Evolutionary conservation across 2,329 filamentous ascomycete species (phyloP), one percentile per base, ranked within the genome.

Genomic region (Bipolaris victoriae): DNA sequence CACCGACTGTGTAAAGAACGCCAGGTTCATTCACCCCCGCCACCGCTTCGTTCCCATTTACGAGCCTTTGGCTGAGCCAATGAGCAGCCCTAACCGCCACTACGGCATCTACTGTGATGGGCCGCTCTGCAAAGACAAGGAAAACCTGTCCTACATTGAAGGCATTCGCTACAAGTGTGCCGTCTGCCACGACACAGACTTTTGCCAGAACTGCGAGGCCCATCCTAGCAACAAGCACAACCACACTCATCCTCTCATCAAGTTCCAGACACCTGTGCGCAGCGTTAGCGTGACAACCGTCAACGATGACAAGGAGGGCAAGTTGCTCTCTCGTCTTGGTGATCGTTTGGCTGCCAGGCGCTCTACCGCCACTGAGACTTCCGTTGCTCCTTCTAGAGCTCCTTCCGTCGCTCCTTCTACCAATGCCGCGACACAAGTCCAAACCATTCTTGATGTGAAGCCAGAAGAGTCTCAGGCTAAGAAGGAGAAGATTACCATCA

Each of bases 91-190:
- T 44, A 78, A 82, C 55, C 83, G 86, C 39, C 95, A 99, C 74
- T 82, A 84, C 62, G 94, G 93, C 56, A 94, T 98, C 73, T 96
- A 90, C 83, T 99, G 95, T 73, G 95, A 99, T 76, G 95, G 95
- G 1, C 93, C 93, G 22, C 84, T 97, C 41, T 99, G 95, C 84
- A 84, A 84, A 58, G 79, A 80, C 68, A 81, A 82, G 77, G 67
- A 82, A 69, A 66, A 77, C 65, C 74, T 83, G 74, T 73, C 81
- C 71, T 82, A 86, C 81, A 97, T 99, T 69, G 83, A 84, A 52
- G 96, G 95, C 49, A 85, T 90, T 59, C 91, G 95, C 63, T 99
- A 95, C 85, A 99, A 99, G 86, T 99, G 95, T 74, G 91, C 94
- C 50, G 89, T 99, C 55, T 99, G 95, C 82, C 84, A 96, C 71